Evolutionary conservation across 768 basidiomycete species (phyloP), one percentile per base, ranked within the genome.

Genomic region (Tylopilus intermedius): DNA sequence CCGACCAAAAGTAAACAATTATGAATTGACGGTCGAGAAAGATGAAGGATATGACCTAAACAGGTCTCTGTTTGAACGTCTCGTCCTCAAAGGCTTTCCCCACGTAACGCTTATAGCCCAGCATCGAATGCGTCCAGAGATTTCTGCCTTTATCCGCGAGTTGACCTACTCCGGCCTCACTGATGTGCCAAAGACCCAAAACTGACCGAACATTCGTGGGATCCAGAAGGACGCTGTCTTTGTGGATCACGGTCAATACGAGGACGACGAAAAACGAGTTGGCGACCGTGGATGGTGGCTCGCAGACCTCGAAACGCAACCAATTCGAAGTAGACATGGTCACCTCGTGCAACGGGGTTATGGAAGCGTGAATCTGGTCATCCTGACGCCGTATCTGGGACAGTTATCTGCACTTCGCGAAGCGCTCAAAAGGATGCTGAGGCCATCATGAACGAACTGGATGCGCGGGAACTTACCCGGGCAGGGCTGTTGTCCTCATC

Each of bases 91-190:
- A 53, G 79, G 76, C 0, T 88, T 81, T 59, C 86, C 86, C 0
- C 85, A 88, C 61, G 58, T 67, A 44, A 80, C 75, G 0, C 76
- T 88, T 15, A 62, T 58, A 0, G 61, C 75, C 41, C 86, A 88
- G 54, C 86, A 87, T 60, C 79, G 86, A 11, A 88, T 88, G 86
- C 75, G 86, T 8, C 86, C 86, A 1, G 84, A 87, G 56, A 87
- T 88, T 11, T 84, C 86, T 6, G 59, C 74, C 0, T 69, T 86
- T 22, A 75, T 88, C 32, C 77, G 86, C 13, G 60, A 70, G 8
- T 71, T 88, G 14, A 87, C 84, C 0, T 88, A 88, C 57, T 82
- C 82, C 0, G 80, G 80, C 14, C 78, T 88, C 10, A 59, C 69
- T 1, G 86, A 88, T 53, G 82, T 80, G 0, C 63, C 73, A 0